phyloP scores from a whole-genome alignment of 2,329 filamentous ascomycete genomes.

The Dothideomycetes sp. region DNA sequence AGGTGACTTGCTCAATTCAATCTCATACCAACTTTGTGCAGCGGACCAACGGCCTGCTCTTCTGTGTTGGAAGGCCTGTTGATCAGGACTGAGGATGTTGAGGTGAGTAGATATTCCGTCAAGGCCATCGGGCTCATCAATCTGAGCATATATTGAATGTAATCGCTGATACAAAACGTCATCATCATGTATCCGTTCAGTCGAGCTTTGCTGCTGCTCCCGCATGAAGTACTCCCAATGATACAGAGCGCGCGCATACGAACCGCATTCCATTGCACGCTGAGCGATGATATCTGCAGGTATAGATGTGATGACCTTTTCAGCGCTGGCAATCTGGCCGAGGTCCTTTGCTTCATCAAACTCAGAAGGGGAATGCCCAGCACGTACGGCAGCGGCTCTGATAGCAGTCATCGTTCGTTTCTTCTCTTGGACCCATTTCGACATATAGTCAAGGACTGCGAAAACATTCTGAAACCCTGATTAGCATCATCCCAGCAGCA shows the following conservation, averaged over 20 bases:
- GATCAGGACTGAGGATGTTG: constrained; percentile 77
- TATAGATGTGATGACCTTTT: constrained; percentile 58
- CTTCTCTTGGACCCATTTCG: constrained; percentile 78
- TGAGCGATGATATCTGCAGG: constrained; percentile 65
- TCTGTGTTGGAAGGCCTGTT: constrained; percentile 83
- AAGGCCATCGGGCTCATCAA: constrained; percentile 93
- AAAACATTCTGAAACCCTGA: constrained; percentile 62
- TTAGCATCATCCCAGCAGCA: constrained; percentile 15
- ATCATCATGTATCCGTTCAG: constrained; percentile 39
- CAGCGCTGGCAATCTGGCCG: constrained; percentile 53
- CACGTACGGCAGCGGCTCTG: constrained; percentile 30
- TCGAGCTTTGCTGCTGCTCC: constrained; percentile 35
- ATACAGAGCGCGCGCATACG: constrained; percentile 83
- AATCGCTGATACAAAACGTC: constrained; percentile 56
- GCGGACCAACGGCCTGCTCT: constrained; percentile 91
- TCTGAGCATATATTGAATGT: constrained; percentile 91
- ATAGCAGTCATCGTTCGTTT: constrained; percentile 37
- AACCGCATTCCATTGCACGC: constrained; percentile 85
- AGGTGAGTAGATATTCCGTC: constrained; percentile 88
- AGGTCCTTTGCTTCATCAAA: constrained; percentile 42
- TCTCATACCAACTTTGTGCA: constrained; percentile 95
- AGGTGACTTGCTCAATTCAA: constrained; percentile 58
- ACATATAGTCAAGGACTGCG: constrained; percentile 79
- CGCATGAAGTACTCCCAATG: constrained; percentile 89
- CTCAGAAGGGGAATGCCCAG: constrained; percentile 29